These are phyloP conservation scores for Aspergillus transmontanensis DNA, from an alignment of 2,329 filamentous ascomycete genomes.

Conservation along the genomic window DNA sequence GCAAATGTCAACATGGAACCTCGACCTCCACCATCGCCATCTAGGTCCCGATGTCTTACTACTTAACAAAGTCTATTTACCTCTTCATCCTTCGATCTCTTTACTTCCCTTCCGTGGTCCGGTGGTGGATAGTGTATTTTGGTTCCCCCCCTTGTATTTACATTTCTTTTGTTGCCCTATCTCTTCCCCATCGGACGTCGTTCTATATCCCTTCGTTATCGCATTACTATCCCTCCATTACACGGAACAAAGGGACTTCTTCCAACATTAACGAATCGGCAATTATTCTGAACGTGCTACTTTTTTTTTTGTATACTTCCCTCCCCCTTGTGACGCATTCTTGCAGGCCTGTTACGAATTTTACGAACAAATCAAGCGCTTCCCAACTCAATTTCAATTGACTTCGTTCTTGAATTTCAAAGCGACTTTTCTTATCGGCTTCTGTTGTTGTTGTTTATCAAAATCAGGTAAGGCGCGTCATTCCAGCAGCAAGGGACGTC, in stretches of 20 bases:
- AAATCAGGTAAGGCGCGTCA: slow-evolving; percentile 24
- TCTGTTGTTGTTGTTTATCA: slow-evolving; percentile 24
- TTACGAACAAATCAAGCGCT: slow-evolving; percentile 15
- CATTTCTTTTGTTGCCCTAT: slow-evolving; percentile 13
- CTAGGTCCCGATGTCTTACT: slow-evolving; percentile 20
- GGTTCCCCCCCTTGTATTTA: slow-evolving; percentile 14
- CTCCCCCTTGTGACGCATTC: slow-evolving; percentile 16
- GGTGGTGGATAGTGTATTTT: slow-evolving; percentile 16
- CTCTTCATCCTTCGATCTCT: slow-evolving; percentile 15
- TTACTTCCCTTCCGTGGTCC: slow-evolving; percentile 15
- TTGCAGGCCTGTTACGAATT: slow-evolving; percentile 18
- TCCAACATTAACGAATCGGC: slow-evolving; percentile 20
- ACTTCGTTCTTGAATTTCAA: slow-evolving; percentile 3
- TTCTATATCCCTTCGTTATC: slow-evolving; percentile 27
- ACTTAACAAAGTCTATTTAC: slow-evolving; percentile 9
- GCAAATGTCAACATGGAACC: slow-evolving; percentile 30
- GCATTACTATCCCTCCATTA: slow-evolving; percentile 18
- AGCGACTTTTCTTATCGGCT: slow-evolving; percentile 10
- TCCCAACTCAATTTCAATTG: background rate
- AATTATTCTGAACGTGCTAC: slow-evolving; percentile 17
- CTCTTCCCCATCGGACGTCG: background rate
- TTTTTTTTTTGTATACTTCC: background rate
- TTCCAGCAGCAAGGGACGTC: slow-evolving; percentile 22
- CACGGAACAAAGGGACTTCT: slow-evolving; percentile 8
- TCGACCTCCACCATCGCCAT: slow-evolving; percentile 10